A percentile compares a stretch with the other conserved stretches of the same genome.
phyloP scores from a whole-genome alignment of 352 stramenopile genomes.

The Globisporangium mamillatum region DNA sequence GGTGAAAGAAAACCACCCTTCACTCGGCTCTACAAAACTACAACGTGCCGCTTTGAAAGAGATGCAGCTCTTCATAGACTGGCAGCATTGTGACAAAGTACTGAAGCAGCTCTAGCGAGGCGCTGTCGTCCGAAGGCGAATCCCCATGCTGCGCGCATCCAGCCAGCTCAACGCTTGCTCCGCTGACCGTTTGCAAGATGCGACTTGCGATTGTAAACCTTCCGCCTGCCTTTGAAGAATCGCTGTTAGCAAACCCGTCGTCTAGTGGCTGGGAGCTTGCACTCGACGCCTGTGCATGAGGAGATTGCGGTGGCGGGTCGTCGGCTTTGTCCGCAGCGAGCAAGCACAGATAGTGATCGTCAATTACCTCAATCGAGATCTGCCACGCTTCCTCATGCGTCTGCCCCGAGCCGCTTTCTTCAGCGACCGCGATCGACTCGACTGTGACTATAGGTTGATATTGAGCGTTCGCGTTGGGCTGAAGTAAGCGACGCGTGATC shows the following conservation, averaged over 20 bases:
- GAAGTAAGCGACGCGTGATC: conserved; percentile 35
- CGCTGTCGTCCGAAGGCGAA: conserved; percentile 17
- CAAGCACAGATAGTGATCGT: conserved; percentile 50
- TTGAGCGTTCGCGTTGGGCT: conserved; percentile 23
- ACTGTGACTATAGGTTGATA: conserved; percentile 40
- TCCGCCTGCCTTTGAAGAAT: background rate
- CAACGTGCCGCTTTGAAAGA: conserved; percentile 20
- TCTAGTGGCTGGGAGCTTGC: background rate
- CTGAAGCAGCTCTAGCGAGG: conserved; percentile 47
- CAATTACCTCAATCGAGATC: conserved; percentile 50
- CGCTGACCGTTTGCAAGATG: conserved; percentile 19
- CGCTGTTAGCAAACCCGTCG: conserved; percentile 14
- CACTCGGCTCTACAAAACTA: conserved; percentile 4
- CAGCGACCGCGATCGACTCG: conserved; percentile 30
- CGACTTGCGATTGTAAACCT: conserved; percentile 3
- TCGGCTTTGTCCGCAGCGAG: conserved; percentile 31
- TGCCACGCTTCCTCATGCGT: conserved; percentile 29
- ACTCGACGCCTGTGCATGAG: background rate
- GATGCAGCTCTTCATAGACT: conserved; percentile 61
- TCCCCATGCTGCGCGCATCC: conserved; percentile 35
- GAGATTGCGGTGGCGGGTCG: conserved; percentile 8
- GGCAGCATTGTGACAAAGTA: conserved; percentile 51
- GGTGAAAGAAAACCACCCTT: background rate
- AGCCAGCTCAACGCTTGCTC: conserved; percentile 36
- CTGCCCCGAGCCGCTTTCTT: conserved; percentile 9